Percentiles rank a stretch among this genome's conserved stretches.
phyloP scores from a whole-genome alignment of 2,329 filamentous ascomycete genomes.

The Colletotrichum spaethianum region DNA sequence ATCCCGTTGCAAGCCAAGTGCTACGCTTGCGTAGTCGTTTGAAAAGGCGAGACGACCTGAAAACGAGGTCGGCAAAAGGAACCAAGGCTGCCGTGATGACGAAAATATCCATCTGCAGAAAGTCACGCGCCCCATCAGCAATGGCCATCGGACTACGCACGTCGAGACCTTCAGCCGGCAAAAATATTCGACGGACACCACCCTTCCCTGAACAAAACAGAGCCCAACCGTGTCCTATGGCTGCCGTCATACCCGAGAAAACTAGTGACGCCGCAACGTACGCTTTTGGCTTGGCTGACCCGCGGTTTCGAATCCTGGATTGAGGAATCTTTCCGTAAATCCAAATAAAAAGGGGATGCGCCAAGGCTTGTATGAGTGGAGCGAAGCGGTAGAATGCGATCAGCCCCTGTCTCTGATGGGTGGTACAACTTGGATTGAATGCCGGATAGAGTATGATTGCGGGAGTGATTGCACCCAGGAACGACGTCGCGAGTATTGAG shows the following conservation, averaged over 20 bases:
- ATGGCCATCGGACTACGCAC: not conserved
- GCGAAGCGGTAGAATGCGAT: slow-evolving; percentile 22
- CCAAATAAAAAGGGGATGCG: not conserved
- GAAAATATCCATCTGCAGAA: slow-evolving; percentile 14
- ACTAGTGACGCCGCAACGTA: not conserved
- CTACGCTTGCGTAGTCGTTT: not conserved
- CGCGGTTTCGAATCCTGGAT: not conserved
- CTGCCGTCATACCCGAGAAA: not conserved
- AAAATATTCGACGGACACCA: not conserved
- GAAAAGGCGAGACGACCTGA: not conserved
- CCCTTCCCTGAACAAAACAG: not conserved
- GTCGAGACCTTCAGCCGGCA: not conserved
- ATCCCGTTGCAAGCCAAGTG: not conserved
- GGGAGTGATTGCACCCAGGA: not conserved
- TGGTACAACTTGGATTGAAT: not conserved
- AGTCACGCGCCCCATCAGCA: slow-evolving; percentile 18
- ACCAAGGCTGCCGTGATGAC: slow-evolving; percentile 18
- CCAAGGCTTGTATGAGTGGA: not conserved
- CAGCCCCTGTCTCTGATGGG: not conserved
- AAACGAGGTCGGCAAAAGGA: slow-evolving; percentile 1
- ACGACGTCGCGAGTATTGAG: not conserved
- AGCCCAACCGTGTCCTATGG: slow-evolving; percentile 7
- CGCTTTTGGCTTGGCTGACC: not conserved
- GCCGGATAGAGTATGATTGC: slow-evolving; percentile 3
- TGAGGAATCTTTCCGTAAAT: not conserved